Evolutionary conservation across 2,329 filamentous ascomycete genomes (phyloP), one percentile per base, ranked within the genome.

Genomic region (Pyrenochaeta sp.): DNA sequence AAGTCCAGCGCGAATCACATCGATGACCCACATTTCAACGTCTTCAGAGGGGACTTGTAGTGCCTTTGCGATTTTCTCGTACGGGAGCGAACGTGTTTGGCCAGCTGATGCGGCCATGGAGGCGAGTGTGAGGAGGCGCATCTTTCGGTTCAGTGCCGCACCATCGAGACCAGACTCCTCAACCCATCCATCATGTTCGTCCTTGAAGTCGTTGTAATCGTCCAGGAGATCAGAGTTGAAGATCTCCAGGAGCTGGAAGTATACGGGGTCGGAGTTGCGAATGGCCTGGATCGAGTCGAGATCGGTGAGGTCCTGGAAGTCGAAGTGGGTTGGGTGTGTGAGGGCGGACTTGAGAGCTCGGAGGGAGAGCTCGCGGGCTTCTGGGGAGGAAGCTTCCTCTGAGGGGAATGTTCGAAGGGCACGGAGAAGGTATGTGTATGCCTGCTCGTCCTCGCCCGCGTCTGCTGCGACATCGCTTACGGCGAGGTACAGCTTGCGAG

Each of bases 21-120:
- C 95, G 73, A 99, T 99, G 67, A 96, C 92, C 95, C 95, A 99
- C 86, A 94, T 91, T 85, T 99, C 95, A 42, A 98, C 92, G 64
- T 98, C 92, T 64, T 91, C 89, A 46, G 82, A 76, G 45, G 92
- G 88, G 54, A 99, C 89, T 79, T 95, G 90, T 46, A 99, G 88
- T 5, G 92, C 90, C 75, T 90, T 90, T 65, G 91, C 87, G 75
- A 99, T 97, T 73, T 87, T 87, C 66, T 85, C 84, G 81, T 99
- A 99, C 60, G 94, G 90, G 52, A 99, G 90, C 73, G 95, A 92
- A 73, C 94, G 91, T 72, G 88, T 91, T 60, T 91, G 90, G 24
- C 77, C 75, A 27, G 90, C 90, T 67, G 90, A 88, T 37, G 94
- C 92, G 22, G 94, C 93, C 65, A 98, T 85, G 66, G 91, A 94